These are phyloP conservation scores for Lentinula novae-zelandiae DNA, from an alignment of 1,284 basidiomycete genomes.

Conservation along the genomic window DNA sequence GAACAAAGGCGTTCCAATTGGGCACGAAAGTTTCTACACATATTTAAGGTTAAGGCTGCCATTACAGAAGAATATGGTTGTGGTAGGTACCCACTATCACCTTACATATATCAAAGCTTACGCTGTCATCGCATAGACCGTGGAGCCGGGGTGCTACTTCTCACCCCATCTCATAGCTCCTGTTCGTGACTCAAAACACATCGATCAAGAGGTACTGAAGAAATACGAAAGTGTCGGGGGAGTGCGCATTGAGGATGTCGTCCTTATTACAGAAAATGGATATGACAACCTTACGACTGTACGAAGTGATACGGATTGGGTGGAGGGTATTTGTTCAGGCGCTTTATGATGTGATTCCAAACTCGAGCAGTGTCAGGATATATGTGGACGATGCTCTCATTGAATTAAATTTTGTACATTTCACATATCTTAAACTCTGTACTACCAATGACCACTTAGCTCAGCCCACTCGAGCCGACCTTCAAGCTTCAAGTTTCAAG, in stretches of 20 bases:
- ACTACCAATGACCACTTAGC: too few relatives aligned
- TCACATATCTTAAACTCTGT: not conserved
- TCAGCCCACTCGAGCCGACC: too few relatives aligned
- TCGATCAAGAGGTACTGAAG: constrained; percentile 69
- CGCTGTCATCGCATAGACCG: constrained; percentile 45
- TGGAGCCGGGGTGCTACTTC: constrained; percentile 90
- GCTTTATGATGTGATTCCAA: constrained; percentile 28
- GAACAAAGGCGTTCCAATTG: constrained; percentile 35
- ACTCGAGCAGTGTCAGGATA: too few relatives aligned
- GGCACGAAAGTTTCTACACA: constrained; percentile 65
- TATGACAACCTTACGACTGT: constrained; percentile 81
- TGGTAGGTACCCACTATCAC: constrained; percentile 45
- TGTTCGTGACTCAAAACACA: constrained; percentile 64
- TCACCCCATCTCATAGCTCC: constrained; percentile 71
- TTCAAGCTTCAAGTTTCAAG: too few relatives aligned
- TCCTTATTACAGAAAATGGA: constrained; percentile 64
- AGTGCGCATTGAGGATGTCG: constrained; percentile 87
- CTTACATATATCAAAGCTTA: constrained; percentile 2
- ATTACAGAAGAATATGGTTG: constrained; percentile 76
- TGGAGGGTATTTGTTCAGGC: constrained; percentile 77
- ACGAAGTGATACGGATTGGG: constrained; percentile 72
- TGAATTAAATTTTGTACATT: too few relatives aligned
- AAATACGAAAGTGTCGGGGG: constrained; percentile 80
- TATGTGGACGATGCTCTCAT: not conserved
- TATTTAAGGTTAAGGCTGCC: constrained; percentile 76